phyloP scores from a whole-genome alignment of 192 early-diverging fungal genomes.

The Coemansia sp. region DNA sequence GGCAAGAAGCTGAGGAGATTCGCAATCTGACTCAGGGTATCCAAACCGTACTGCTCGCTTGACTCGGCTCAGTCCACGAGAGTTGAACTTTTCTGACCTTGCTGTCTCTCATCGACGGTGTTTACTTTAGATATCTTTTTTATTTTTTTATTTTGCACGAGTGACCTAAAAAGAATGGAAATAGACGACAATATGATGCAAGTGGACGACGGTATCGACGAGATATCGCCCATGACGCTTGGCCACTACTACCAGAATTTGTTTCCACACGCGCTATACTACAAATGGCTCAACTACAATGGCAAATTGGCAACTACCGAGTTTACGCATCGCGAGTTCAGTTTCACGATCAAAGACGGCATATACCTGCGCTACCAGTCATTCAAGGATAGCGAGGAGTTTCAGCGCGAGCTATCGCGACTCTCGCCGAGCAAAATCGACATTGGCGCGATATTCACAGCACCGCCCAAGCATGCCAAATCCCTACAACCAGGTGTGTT shows the following conservation, averaged over 20 bases:
- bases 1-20: slow-evolving; percentile 34
- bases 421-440: slow-evolving; percentile 92
- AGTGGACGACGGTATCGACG: slow-evolving; percentile 33
- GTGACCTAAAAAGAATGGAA: not conserved
- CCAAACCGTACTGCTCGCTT: slow-evolving; percentile 27
- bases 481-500: slow-evolving; percentile 72
- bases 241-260: slow-evolving; percentile 82
- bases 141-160: not conserved
- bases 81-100: not conserved
- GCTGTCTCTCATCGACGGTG: not conserved
- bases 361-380: slow-evolving; percentile 92
- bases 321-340: slow-evolving; percentile 91
- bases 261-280: slow-evolving; percentile 85
- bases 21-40: slow-evolving; percentile 25
- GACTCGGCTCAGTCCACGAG: not conserved
- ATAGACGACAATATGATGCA: slow-evolving; percentile 19
- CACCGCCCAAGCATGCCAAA: slow-evolving; percentile 82
- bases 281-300: slow-evolving; percentile 79
- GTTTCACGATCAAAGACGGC: slow-evolving; percentile 80
- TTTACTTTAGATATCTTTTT: slow-evolving; percentile 11
- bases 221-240: slow-evolving; percentile 54
- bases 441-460: slow-evolving; percentile 95
- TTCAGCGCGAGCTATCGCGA: slow-evolving; percentile 76
- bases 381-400: slow-evolving; percentile 70
- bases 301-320: slow-evolving; percentile 63